Percentiles rank a stretch among this genome's conserved stretches.
These are phyloP conservation scores for Botrytis hyacinthi DNA, from an alignment of 2,329 filamentous ascomycete species.

Conservation along the genomic window DNA sequence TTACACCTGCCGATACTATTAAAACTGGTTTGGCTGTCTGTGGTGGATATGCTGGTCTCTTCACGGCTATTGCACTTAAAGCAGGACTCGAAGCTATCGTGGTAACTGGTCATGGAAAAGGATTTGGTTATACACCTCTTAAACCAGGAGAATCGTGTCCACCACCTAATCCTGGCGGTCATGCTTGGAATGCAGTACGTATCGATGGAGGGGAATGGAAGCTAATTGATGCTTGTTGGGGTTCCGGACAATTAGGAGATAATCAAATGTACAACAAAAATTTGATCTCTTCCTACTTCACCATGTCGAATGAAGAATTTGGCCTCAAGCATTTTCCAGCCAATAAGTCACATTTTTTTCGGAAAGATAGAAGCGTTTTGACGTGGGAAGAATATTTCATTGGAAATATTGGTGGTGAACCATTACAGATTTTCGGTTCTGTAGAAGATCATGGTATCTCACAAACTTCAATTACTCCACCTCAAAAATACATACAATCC, in stretches of 20 bases:
- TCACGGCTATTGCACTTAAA: slow-evolving; percentile 71
- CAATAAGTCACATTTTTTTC: slow-evolving; percentile 68
- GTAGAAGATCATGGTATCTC: slow-evolving; percentile 52
- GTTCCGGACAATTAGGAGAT: slow-evolving; percentile 66
- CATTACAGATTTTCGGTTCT: slow-evolving; percentile 48
- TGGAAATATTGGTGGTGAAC: slow-evolving; percentile 53
- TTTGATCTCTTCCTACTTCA: slow-evolving; percentile 65
- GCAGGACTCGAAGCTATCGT: slow-evolving; percentile 77
- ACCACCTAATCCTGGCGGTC: slow-evolving; percentile 58
- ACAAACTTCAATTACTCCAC: slow-evolving; percentile 60
- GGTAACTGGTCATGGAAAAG: slow-evolving; percentile 80
- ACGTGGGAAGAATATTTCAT: slow-evolving; percentile 82
- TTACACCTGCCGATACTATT: slow-evolving; percentile 71
- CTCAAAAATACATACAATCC: slow-evolving; percentile 58
- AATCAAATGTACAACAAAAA: slow-evolving; percentile 58
- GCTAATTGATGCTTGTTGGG: slow-evolving; percentile 89
- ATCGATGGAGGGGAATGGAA: slow-evolving; percentile 91
- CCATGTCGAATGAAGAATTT: slow-evolving; percentile 71
- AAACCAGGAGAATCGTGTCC: slow-evolving; percentile 65
- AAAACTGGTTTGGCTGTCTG: slow-evolving; percentile 81
- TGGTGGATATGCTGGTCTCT: slow-evolving; percentile 84
- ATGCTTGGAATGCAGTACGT: slow-evolving; percentile 91
- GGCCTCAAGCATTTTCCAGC: slow-evolving; percentile 76
- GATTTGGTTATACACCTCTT: slow-evolving; percentile 67
- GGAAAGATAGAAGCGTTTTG: slow-evolving; percentile 64